These are phyloP conservation scores for Tylopilus sp. DNA, from an alignment of 768 basidiomycete species.

Conservation along the genomic window DNA sequence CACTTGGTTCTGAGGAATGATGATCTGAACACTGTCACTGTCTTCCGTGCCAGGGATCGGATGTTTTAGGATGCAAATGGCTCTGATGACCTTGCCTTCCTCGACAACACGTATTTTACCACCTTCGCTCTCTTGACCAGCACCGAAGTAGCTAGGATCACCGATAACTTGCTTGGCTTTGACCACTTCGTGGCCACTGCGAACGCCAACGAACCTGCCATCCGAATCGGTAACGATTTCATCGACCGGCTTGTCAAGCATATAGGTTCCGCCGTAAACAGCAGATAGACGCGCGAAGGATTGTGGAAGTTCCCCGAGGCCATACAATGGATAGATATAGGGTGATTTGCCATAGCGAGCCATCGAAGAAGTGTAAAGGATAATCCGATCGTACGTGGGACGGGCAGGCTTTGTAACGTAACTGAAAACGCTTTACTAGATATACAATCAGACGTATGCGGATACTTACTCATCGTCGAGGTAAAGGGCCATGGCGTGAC, in stretches of 20 bases:
- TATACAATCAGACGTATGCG: neutral
- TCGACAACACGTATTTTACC: constrained; percentile 89
- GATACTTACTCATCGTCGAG: constrained; percentile 88
- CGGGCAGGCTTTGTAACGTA: constrained; percentile 93
- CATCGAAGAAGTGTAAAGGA: constrained; percentile 98
- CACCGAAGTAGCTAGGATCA: constrained; percentile 95
- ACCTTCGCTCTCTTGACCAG: constrained; percentile 55
- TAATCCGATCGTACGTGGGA: constrained; percentile 87
- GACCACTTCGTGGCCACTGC: constrained; percentile 84
- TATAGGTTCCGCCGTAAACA: constrained; percentile 99
- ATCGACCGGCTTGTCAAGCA: constrained; percentile 95
- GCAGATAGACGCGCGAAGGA: constrained; percentile 97
- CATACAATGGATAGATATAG: constrained; percentile 98
- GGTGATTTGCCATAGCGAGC: constrained; percentile 99
- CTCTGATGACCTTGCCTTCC: constrained; percentile 91
- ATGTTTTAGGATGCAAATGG: constrained; percentile 97
- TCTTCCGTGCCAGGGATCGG: constrained; percentile 98
- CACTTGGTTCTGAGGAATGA: constrained; percentile 99
- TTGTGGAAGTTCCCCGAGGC: constrained; percentile 97
- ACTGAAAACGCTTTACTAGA: constrained; percentile 40
- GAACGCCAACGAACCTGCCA: constrained; percentile 93
- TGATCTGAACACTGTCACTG: constrained; percentile 92
- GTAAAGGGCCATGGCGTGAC: constrained; percentile 98
- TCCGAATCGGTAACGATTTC: constrained; percentile 81
- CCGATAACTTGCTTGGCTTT: constrained; percentile 98